These are phyloP conservation scores for Fibroporia radiculosa DNA, from an alignment of 768 basidiomycete species.

Conservation along the genomic window DNA sequence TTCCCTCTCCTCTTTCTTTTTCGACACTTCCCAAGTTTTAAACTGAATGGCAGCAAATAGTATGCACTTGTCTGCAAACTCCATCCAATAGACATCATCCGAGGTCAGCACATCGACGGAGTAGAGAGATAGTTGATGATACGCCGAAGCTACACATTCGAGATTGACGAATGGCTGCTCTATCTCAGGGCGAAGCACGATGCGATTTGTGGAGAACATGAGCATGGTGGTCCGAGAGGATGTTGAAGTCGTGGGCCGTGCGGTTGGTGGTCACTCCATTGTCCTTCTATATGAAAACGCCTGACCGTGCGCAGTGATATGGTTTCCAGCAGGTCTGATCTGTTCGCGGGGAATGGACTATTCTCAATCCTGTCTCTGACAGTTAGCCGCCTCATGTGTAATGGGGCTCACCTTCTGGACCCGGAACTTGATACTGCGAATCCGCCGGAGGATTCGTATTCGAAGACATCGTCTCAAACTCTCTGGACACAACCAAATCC, in stretches of 20 bases:
- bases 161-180: too few species aligned
- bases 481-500: too few species aligned
- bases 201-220: background rate
- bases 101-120: conserved; percentile 7
- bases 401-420: background rate
- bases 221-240: too few species aligned
- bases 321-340: background rate
- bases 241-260: too few species aligned
- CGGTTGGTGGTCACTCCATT: too few species aligned
- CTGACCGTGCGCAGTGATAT: background rate
- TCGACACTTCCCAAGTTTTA: background rate
- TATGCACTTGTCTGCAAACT: conserved; percentile 8
- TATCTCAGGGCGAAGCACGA: too few species aligned
- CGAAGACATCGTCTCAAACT: too few species aligned
- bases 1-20: background rate
- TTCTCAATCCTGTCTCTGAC: background rate
- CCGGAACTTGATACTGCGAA: too few species aligned
- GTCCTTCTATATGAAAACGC: too few species aligned
- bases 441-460: too few species aligned
- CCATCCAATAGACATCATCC: background rate
- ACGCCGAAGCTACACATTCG: background rate
- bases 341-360: background rate
- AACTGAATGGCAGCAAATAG: conserved; percentile 10
- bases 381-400: background rate
- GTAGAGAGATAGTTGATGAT: conserved; percentile 3